phyloP scores from a whole-genome alignment of 1,139 yeast species.

The Saccharomyces hybrid region DNA sequence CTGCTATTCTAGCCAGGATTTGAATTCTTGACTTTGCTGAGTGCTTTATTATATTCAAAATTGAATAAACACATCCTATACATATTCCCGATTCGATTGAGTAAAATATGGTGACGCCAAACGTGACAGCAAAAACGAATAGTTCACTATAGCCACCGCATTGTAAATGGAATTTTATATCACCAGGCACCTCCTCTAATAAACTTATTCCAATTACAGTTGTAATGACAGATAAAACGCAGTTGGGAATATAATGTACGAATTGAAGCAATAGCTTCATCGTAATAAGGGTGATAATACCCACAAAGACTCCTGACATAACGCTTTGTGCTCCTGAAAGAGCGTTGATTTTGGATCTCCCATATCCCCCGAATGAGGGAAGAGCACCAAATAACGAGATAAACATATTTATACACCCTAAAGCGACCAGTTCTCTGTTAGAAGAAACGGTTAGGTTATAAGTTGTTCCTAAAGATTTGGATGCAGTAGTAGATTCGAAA shows the following conservation, averaged over 20 bases:
- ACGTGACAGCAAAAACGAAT: constrained; percentile 63
- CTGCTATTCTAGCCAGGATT: constrained; percentile 75
- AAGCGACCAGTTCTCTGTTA: constrained; percentile 69
- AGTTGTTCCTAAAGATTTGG: constrained; percentile 64
- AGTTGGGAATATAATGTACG: constrained; percentile 68
- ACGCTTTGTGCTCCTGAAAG: constrained; percentile 82
- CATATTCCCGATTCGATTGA: constrained; percentile 88
- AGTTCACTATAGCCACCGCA: constrained; percentile 75
- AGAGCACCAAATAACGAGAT: constrained; percentile 65
- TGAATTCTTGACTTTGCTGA: constrained; percentile 86
- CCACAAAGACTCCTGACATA: constrained; percentile 75
- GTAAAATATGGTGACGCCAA: constrained; percentile 63
- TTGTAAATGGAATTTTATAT: constrained; percentile 62
- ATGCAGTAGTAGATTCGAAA: constrained; percentile 90
- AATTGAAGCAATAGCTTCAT: constrained; percentile 53
- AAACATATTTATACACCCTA: constrained; percentile 67
- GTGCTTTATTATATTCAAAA: constrained; percentile 73
- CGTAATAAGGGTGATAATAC: constrained; percentile 59
- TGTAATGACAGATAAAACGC: constrained; percentile 75
- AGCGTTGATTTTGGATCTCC: constrained; percentile 83
- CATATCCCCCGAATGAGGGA: constrained; percentile 96
- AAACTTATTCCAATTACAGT: constrained; percentile 71
- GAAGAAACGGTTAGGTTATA: constrained; percentile 63
- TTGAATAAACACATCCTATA: constrained; percentile 72
- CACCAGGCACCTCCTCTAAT: constrained; percentile 82